Evolutionary conservation across 345 rosid genomes (phyloP).

Genomic region (Hirschfeldia incana): DNA sequence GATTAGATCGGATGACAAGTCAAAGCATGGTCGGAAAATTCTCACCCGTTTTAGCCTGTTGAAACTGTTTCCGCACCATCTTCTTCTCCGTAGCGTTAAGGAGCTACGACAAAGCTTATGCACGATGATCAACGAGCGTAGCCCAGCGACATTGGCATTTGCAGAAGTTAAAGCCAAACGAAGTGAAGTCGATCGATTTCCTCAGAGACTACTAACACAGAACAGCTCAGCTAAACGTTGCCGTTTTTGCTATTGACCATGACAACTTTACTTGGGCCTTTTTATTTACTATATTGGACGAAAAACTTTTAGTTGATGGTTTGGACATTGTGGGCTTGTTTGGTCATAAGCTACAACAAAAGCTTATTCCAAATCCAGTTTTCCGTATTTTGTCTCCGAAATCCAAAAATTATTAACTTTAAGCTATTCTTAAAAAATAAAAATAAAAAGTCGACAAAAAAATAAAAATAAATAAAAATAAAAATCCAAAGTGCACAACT

Average conservation of each 20-base stretch:
- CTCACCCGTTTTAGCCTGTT: constrained; percentile 62
- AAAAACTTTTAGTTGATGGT: neutral
- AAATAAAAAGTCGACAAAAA: too few relatives aligned
- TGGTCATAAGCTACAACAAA: too few relatives aligned
- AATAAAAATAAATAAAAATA: too few relatives aligned
- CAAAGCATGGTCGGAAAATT: neutral
- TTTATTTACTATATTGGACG: neutral
- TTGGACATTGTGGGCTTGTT: neutral
- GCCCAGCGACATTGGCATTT: neutral
- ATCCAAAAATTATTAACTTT: too few relatives aligned
- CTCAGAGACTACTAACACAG: neutral
- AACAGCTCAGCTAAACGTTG: neutral
- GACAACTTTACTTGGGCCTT: too few relatives aligned
- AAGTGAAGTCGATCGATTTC: constrained; percentile 8
- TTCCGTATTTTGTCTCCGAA: too few relatives aligned
- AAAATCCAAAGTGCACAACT: neutral
- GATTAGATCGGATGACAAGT: constrained; percentile 7
- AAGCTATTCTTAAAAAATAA: too few relatives aligned
- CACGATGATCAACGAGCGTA: constrained; percentile 26
- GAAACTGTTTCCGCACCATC: constrained; percentile 67
- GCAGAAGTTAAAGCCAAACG: neutral
- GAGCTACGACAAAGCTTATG: constrained; percentile 7
- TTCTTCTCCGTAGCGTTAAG: constrained; percentile 21
- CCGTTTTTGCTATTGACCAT: neutral
- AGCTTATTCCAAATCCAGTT: too few relatives aligned